A percentile compares a stretch with the other conserved stretches of the same genome.
These are phyloP conservation scores for Cyanidium caldarium DNA, from an alignment of 23 red algal genomes.

Conservation along the genomic window DNA sequence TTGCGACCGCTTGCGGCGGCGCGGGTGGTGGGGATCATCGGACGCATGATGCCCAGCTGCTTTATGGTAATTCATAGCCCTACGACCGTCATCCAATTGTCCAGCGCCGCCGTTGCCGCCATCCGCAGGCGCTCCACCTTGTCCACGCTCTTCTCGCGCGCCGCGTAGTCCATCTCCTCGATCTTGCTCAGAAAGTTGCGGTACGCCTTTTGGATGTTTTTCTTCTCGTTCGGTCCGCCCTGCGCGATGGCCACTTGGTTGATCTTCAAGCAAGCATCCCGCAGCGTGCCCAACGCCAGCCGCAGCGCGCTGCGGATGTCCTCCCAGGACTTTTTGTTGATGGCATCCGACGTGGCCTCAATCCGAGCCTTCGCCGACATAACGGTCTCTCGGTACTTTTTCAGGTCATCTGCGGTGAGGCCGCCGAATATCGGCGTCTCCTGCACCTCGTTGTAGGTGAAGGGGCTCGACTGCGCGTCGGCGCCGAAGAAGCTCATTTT, in stretches of 20 bases:
- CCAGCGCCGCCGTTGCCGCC: conserved; percentile 25
- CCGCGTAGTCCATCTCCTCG: conserved; percentile 61
- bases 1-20: too few relatives aligned
- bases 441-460: conserved; percentile 33
- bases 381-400: conserved; percentile 25
- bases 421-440: conserved; percentile 17
- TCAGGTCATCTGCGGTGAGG: conserved; percentile 27
- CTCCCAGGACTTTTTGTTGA: conserved; percentile 76
- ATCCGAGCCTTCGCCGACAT: conserved; percentile 32
- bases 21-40: too few relatives aligned
- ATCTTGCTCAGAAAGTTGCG: conserved; percentile 47
- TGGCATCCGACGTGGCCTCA: conserved; percentile 12
- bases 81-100: conserved; percentile 41
- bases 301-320: conserved; percentile 58
- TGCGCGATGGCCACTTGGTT: conserved; percentile 14
- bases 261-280: conserved; percentile 20
- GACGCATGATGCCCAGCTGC: too few relatives aligned
- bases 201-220: conserved; percentile 47
- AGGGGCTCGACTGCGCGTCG: conserved; percentile 48
- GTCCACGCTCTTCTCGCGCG: conserved; percentile 51
- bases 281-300: conserved; percentile 21
- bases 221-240: conserved; percentile 3
- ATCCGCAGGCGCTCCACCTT: conserved; percentile 28
- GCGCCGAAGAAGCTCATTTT: conserved; percentile 84
- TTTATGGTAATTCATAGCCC: conserved; percentile 45